phyloP scores from a whole-genome alignment of 768 basidiomycete genomes.

The Boletus patriciae region DNA sequence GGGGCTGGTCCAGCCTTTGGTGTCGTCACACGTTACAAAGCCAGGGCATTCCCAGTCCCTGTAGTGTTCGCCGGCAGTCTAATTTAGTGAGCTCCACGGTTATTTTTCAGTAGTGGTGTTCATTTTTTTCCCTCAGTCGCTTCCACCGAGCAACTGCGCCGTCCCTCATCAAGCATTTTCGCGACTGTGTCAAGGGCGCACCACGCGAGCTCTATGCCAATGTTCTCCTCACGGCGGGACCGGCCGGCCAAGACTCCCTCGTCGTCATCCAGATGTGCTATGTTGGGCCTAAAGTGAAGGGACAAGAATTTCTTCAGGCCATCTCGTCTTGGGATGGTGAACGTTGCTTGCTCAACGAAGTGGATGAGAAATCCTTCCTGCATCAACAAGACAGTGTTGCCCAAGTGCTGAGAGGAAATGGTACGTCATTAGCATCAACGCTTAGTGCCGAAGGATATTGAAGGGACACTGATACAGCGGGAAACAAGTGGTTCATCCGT shows the following conservation, averaged over 20 bases:
- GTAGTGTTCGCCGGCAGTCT: constrained; percentile 91
- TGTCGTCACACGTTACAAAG: constrained; percentile 86
- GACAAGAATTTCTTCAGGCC: constrained; percentile 75
- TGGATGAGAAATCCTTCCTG: constrained; percentile 85
- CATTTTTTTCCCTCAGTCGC: constrained; percentile 49
- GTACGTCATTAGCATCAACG: constrained; percentile 38
- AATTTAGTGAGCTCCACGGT: constrained; percentile 65
- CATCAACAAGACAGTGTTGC: constrained; percentile 91
- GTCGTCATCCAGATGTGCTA: constrained; percentile 93
- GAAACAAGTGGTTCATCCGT: constrained; percentile 90
- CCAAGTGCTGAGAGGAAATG: constrained; percentile 82
- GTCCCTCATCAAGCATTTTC: constrained; percentile 86
- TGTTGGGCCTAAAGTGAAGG: constrained; percentile 70
- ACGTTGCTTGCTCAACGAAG: constrained; percentile 82
- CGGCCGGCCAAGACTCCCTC: constrained; percentile 78
- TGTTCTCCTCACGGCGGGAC: constrained; percentile 87
- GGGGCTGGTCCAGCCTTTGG: constrained; percentile 84
- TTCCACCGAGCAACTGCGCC: constrained; percentile 87
- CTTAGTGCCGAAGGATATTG: neutral
- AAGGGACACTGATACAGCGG: constrained; percentile 44
- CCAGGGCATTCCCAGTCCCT: constrained; percentile 84
- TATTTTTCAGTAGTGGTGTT: neutral
- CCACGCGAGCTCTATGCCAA: constrained; percentile 89
- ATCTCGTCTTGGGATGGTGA: constrained; percentile 91
- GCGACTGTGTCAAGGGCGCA: constrained; percentile 88